Conservation (phyloP, 352 stramenopile species). For the Globisporangium nagaii region DNA sequence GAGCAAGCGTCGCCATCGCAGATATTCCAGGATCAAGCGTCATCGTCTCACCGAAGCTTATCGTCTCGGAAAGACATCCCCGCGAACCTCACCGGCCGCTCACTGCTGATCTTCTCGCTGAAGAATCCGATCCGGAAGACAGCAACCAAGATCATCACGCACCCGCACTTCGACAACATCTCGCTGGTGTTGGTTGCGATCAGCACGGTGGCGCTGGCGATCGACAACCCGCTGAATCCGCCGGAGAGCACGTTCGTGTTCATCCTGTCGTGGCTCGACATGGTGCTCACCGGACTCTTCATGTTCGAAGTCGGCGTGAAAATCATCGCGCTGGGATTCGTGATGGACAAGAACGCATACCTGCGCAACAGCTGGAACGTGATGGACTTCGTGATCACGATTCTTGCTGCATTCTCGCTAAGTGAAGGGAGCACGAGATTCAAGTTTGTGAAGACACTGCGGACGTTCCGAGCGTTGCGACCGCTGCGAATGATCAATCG, state of each 20-base stretch:
- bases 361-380: conserved; percentile 86
- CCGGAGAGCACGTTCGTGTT: conserved; percentile 35
- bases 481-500: conserved; percentile 83
- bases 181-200: conserved; percentile 73
- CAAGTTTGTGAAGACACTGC: conserved; percentile 62
- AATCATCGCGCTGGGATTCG: conserved; percentile 75
- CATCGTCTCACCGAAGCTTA: not conserved
- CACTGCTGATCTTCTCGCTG: conserved; percentile 36
- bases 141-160: conserved; percentile 38
- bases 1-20: conserved; percentile 14
- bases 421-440: conserved; percentile 59
- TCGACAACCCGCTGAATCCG: conserved; percentile 69
- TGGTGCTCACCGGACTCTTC: conserved; percentile 78
- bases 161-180: conserved; percentile 71
- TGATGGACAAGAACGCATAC: conserved; percentile 61
- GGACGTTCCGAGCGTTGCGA: conserved; percentile 72
- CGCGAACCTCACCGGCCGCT: conserved; percentile 23
- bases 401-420: conserved; percentile 65
- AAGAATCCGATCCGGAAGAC: conserved; percentile 47
- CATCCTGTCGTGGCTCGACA: conserved; percentile 59
- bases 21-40: conserved; percentile 27
- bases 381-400: conserved; percentile 88
- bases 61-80: conserved; percentile 6
- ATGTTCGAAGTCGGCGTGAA: conserved; percentile 84
- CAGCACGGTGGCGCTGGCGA: conserved; percentile 58